phyloP scores from a whole-genome alignment of 352 stramenopile species.

The Globisporangium apiculatum region DNA sequence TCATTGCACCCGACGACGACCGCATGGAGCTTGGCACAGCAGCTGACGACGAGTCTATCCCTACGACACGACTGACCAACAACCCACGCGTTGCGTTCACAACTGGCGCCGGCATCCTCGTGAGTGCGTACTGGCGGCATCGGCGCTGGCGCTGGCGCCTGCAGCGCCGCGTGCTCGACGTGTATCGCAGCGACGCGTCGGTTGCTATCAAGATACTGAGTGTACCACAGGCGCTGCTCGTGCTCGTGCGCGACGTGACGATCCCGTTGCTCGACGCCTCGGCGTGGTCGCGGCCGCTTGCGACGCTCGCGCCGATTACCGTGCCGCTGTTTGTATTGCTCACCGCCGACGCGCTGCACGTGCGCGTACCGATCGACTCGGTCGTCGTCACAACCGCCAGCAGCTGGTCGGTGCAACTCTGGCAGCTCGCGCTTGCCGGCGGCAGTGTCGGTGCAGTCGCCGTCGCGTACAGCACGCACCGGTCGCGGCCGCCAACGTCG shows the following conservation, averaged over 20 bases:
- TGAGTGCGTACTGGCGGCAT: constrained; percentile 60
- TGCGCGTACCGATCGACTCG: constrained; percentile 12
- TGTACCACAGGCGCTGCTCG: constrained; percentile 40
- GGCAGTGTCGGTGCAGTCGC: constrained; percentile 44
- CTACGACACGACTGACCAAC: not conserved
- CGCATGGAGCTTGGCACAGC: constrained; percentile 11
- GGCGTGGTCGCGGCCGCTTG: constrained; percentile 72
- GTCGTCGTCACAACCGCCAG: no score
- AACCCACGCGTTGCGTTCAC: constrained; percentile 21
- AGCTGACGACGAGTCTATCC: no score
- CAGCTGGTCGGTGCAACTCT: constrained; percentile 14
- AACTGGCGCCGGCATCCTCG: constrained; percentile 28
- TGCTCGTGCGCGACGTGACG: constrained; percentile 55
- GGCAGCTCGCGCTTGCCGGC: constrained; percentile 23
- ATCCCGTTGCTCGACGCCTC: constrained; percentile 64
- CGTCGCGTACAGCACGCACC: constrained; percentile 59
- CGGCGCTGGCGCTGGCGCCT: constrained; percentile 65
- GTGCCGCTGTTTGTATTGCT: constrained; percentile 86
- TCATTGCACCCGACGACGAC: constrained; percentile 44
- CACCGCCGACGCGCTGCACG: constrained; percentile 18
- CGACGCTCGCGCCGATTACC: constrained; percentile 75
- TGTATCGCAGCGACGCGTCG: constrained; percentile 37
- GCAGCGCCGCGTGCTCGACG: constrained; percentile 34
- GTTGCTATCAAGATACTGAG: constrained; percentile 39
- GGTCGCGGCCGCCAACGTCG: constrained; percentile 48